A percentile compares a stretch with the other conserved stretches of the same genome.
phyloP scores from a whole-genome alignment of 164 flowering plant species.

The Aristolochia contorta region DNA sequence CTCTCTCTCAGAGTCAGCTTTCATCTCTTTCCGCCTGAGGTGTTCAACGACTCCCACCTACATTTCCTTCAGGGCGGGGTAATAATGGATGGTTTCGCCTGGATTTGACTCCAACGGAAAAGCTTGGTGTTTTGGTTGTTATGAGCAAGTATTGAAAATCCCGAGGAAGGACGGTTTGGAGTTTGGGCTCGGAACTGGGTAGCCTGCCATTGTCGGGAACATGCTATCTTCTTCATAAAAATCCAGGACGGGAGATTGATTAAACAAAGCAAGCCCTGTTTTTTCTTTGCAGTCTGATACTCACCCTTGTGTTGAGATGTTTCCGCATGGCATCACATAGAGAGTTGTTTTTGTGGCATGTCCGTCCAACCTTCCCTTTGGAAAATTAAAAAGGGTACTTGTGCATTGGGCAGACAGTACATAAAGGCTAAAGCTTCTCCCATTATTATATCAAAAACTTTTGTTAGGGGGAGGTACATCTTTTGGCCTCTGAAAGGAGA shows the following conservation, averaged over 20 bases:
- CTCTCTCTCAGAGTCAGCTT: no score
- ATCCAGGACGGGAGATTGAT: conserved; percentile 1
- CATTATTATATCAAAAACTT: no score
- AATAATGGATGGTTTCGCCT: conserved; percentile 8
- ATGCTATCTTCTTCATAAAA: conserved; percentile 1
- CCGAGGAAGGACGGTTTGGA: not conserved
- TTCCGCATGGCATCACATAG: not conserved
- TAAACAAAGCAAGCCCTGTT: not conserved
- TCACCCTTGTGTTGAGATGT: not conserved
- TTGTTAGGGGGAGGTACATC: no score
- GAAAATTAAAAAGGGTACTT: not conserved
- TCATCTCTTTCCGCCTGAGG: not conserved
- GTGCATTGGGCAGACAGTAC: no score
- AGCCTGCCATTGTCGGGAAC: conserved; percentile 4
- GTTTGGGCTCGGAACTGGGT: not conserved
- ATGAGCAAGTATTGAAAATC: conserved; percentile 10
- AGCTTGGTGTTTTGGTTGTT: conserved; percentile 9
- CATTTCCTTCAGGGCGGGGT: conserved; percentile 5
- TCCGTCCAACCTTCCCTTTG: conserved; percentile 2
- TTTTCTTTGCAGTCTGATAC: not conserved
- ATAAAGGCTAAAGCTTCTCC: no score
- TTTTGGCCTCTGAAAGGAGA: no score
- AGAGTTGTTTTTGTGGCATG: conserved; percentile 1
- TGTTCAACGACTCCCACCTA: conserved; percentile 16
- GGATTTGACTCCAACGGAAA: conserved; percentile 17